Conservation (phyloP, 306 rosid species). For the Acacia crassicarpa region DNA sequence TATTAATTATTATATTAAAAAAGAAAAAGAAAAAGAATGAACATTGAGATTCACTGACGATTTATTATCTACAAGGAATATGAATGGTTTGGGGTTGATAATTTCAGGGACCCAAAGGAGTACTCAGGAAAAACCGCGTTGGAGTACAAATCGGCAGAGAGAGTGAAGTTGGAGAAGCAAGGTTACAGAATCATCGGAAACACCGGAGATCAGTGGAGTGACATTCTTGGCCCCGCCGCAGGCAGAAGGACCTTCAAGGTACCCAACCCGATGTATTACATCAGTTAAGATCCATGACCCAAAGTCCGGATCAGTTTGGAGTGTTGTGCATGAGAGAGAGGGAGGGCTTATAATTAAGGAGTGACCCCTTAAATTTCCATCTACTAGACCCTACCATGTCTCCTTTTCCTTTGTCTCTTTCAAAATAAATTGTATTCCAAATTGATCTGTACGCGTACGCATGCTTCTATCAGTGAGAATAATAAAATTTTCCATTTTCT, state of each 20-base stretch:
- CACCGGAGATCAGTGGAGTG: slow-evolving; percentile 56
- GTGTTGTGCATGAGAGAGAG: not conserved
- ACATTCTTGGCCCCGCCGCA: slow-evolving; percentile 25
- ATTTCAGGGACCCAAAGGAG: slow-evolving; percentile 20
- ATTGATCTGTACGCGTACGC: not conserved
- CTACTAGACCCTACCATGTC: no score
- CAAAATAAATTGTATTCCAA: not conserved
- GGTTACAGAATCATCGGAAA: slow-evolving; percentile 48
- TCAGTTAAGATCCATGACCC: not conserved
- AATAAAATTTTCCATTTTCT: no score
- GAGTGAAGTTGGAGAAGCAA: slow-evolving; percentile 28
- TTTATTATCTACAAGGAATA: no score
- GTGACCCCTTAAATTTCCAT: not conserved
- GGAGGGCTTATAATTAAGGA: not conserved
- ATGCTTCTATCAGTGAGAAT: not conserved
- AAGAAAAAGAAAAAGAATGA: no score
- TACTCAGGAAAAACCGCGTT: slow-evolving; percentile 10
- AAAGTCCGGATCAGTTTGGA: not conserved
- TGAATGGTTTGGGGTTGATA: no score
- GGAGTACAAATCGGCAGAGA: slow-evolving; percentile 38
- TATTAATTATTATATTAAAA: no score
- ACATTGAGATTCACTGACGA: no score
- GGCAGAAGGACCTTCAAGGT: slow-evolving; percentile 50
- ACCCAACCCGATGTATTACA: slow-evolving; percentile 52
- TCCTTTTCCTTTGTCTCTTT: not conserved